phyloP scores from a whole-genome alignment of 768 basidiomycete species.

The Mycena epipterygia region DNA sequence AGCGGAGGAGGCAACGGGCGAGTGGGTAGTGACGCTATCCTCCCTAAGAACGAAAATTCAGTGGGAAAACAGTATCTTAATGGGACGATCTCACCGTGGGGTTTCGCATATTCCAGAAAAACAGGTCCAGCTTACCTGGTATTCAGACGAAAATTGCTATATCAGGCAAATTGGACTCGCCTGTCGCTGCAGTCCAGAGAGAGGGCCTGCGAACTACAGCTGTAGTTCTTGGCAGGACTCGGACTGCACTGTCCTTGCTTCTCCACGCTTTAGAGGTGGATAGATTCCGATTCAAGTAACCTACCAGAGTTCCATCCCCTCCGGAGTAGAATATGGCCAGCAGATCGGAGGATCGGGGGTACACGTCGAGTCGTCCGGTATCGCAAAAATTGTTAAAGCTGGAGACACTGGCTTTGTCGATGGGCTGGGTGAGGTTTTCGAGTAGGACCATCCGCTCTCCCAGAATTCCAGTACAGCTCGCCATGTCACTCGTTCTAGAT shows the following conservation, averaged over 20 bases:
- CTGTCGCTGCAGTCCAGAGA: too few species aligned
- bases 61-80: too few species aligned
- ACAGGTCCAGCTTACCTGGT: too few species aligned
- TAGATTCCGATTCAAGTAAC: not conserved
- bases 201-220: too few species aligned
- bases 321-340: conserved; percentile 1
- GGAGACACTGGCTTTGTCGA: not conserved
- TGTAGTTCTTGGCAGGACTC: not conserved
- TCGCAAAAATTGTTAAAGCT: conserved; percentile 11
- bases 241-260: not conserved
- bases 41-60: too few species aligned
- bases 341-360: not conserved
- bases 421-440: conserved; percentile 5
- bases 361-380: not conserved
- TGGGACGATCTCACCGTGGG: too few species aligned
- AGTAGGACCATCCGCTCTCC: conserved; percentile 2
- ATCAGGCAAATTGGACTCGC: too few species aligned
- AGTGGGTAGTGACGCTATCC: too few species aligned
- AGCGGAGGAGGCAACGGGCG: too few species aligned
- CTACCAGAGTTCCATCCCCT: conserved; percentile 5
- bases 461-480: conserved; percentile 1
- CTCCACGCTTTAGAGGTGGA: not conserved
- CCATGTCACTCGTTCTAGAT: conserved; percentile 7
- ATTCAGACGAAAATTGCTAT: too few species aligned
- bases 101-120: too few species aligned